Evolutionary conservation across 495 filamentous ascomycete genomes (phyloP).

Genomic region (Cryomyces minteri): DNA sequence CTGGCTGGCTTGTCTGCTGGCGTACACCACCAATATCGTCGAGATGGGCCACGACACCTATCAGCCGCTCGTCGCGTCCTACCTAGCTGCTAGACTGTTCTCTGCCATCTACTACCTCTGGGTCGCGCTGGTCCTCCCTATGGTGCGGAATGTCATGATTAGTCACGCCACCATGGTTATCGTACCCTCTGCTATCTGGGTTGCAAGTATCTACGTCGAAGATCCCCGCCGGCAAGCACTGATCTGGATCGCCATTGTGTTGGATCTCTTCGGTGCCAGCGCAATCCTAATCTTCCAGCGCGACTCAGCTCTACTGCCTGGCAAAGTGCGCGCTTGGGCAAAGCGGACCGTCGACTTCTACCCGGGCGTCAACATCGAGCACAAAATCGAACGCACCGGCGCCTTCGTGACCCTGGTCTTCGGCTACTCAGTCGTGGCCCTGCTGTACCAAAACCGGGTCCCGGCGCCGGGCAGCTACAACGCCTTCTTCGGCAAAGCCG

Average conservation of each 20-base stretch:
- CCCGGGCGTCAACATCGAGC: slow-evolving; percentile 37
- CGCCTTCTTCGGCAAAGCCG: slow-evolving; percentile 40
- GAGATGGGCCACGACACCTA: slow-evolving; percentile 31
- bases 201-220: slow-evolving; percentile 30
- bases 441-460: slow-evolving; percentile 34
- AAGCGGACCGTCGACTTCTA: slow-evolving; percentile 7
- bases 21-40: slow-evolving; percentile 37
- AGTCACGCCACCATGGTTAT: slow-evolving; percentile 19
- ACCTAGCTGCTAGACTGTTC: slow-evolving; percentile 33
- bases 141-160: slow-evolving; percentile 34
- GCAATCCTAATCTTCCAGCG: slow-evolving; percentile 7
- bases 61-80: slow-evolving; percentile 33
- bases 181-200: slow-evolving; percentile 30
- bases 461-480: slow-evolving; percentile 25
- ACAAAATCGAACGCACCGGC: slow-evolving; percentile 37
- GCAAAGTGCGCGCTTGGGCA: too few relatives aligned
- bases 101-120: slow-evolving; percentile 23
- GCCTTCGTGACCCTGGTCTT: slow-evolving; percentile 42
- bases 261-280: slow-evolving; percentile 24
- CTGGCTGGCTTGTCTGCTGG: slow-evolving; percentile 34
- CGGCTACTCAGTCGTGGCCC: slow-evolving; percentile 36
- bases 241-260: slow-evolving; percentile 29
- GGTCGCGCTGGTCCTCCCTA: slow-evolving; percentile 28
- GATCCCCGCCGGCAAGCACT: slow-evolving; percentile 24
- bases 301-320: too few relatives aligned